Conservation (phyloP, 164 flowering plant species). For the Vitis rotundifolia region DNA sequence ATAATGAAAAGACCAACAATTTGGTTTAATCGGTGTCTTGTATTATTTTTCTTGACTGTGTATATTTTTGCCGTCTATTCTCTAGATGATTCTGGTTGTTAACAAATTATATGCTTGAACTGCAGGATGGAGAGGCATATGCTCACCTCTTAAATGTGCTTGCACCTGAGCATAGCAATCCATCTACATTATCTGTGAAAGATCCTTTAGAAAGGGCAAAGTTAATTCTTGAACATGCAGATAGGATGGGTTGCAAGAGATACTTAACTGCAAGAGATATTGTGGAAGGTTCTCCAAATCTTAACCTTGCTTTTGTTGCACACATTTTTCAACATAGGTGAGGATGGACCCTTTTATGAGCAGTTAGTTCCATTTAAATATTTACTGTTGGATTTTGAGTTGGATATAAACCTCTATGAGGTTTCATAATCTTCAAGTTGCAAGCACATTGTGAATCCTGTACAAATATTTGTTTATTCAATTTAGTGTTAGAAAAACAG, state of each 20-base stretch:
- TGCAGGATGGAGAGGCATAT: conserved; percentile 95
- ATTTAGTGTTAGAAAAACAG: too few relatives aligned
- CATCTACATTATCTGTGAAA: conserved; percentile 58
- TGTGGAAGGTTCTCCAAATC: conserved; percentile 93
- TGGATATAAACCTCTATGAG: background rate
- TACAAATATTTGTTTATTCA: too few relatives aligned
- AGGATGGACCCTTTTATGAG: conserved; percentile 16
- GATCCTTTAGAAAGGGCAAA: conserved; percentile 69
- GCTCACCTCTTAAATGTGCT: conserved; percentile 77
- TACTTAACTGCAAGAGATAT: conserved; percentile 88
- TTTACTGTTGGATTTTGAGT: background rate
- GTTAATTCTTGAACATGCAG: conserved; percentile 87
- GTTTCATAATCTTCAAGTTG: background rate
- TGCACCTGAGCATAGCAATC: conserved; percentile 78
- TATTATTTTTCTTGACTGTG: background rate
- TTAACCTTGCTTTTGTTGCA: conserved; percentile 93
- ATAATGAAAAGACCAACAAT: background rate
- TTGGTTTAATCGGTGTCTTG: background rate
- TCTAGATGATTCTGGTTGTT: background rate
- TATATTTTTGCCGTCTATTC: background rate
- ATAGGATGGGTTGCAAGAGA: conserved; percentile 90
- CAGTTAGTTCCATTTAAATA: background rate
- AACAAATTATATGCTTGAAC: background rate
- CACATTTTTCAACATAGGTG: conserved; percentile 93
- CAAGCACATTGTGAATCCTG: background rate